phyloP scores from a whole-genome alignment of 768 basidiomycete genomes.

The Leccinum incarnatum region DNA sequence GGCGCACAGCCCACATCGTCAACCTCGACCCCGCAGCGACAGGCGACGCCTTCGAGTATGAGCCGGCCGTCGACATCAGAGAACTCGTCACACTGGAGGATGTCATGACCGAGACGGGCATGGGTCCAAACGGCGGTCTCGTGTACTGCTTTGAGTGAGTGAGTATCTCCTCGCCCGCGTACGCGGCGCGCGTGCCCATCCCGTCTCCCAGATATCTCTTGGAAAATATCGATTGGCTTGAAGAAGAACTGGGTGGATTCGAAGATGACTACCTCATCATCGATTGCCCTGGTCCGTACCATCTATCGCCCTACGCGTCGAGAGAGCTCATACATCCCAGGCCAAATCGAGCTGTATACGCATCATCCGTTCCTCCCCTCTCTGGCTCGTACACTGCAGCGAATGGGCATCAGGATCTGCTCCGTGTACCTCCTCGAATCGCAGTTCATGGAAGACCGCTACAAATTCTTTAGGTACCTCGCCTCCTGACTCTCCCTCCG shows the following conservation, averaged over 20 bases:
- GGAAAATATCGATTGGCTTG: slow-evolving; percentile 97
- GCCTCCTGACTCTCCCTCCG: background rate
- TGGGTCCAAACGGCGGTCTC: slow-evolving; percentile 96
- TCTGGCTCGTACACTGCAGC: slow-evolving; percentile 71
- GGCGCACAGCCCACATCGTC: slow-evolving; percentile 85
- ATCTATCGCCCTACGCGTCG: background rate
- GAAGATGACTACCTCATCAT: slow-evolving; percentile 95
- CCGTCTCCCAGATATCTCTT: slow-evolving; percentile 74
- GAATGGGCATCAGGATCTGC: slow-evolving; percentile 81
- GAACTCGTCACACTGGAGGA: slow-evolving; percentile 91
- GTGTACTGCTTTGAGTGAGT: slow-evolving; percentile 99
- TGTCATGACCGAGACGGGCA: slow-evolving; percentile 92
- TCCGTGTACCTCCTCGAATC: slow-evolving; percentile 94
- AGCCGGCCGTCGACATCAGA: slow-evolving; percentile 90
- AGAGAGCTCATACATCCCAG: slow-evolving; percentile 37
- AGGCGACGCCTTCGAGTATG: slow-evolving; percentile 83
- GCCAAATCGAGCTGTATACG: slow-evolving; percentile 98
- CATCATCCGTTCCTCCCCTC: slow-evolving; percentile 96
- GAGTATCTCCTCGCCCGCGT: slow-evolving; percentile 35
- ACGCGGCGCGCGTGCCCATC: background rate
- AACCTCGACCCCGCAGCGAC: slow-evolving; percentile 96
- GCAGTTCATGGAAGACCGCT: slow-evolving; percentile 99
- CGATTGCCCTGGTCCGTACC: slow-evolving; percentile 76
- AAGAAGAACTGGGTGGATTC: slow-evolving; percentile 91
- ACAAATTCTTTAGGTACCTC: slow-evolving; percentile 90